Evolutionary conservation across 192 early-diverging fungal species (phyloP), one percentile per base, ranked within the genome.

Genomic region (Gigaspora rosea): DNA sequence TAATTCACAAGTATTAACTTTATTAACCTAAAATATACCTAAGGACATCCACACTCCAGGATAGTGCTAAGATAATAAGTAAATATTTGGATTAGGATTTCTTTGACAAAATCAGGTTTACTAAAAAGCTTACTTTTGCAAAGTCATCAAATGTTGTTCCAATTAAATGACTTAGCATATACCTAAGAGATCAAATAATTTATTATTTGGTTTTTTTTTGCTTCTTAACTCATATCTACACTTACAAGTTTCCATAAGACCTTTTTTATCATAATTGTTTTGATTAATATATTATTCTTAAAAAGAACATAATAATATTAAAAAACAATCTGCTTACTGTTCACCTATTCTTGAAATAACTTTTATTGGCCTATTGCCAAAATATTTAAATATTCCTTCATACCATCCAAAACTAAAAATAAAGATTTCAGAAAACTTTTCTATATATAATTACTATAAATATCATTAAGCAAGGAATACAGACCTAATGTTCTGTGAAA

Each of bases 321-420:
- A 41, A 41, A 6, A 7, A 41, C 0, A 41, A 41, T 0, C 3
- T 41, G 41, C 41, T 41, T 41, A 78, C 41, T 71, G 77, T 58
- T 78, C 77, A 20, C 77, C 77, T 67, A 78, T 78, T 8, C 33
- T 59, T 9, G 77, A 78, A 33, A 78, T 56, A n/a, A 69, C 77
- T 69, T 78, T 78, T 2, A 78, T 35, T 12, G 52, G 16, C 9
- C 8, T 11, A 71, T 78, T 35, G 0, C 52, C 68, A 71, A 49
- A 61, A 58, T 71, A 50, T 50, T 68, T 71, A n/a, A 78, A 71
- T 2, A 78, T 71, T 20, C 20, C 72, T 51, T 74, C 72, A 49
- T 74, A 74, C 72, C 57, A 61, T 51, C 46, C 57, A 61, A 73
- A 59, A 41, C 41, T 41, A 41, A 41, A 41, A 41, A 41, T 41